phyloP scores from a whole-genome alignment of 345 rosid genomes.

The Psidium guajava region DNA sequence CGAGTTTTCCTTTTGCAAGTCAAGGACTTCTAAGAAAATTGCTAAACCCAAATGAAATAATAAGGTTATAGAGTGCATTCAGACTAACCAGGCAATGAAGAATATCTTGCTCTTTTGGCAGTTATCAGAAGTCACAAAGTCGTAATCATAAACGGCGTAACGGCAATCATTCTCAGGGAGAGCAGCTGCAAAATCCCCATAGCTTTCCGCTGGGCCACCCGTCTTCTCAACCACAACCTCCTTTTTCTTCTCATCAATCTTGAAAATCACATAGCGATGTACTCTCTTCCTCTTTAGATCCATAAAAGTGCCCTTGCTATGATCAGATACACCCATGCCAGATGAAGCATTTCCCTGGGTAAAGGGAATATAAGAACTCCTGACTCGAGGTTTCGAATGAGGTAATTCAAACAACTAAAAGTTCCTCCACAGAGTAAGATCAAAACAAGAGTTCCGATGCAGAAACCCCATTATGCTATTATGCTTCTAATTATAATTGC shows the following conservation, averaged over 20 bases:
- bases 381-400: neutral
- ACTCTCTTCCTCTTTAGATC: neutral
- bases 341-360: slow-evolving; percentile 61
- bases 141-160: neutral
- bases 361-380: neutral
- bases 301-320: slow-evolving; percentile 35
- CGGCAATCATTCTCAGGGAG: neutral
- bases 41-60: neutral
- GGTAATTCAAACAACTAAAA: neutral
- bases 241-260: neutral
- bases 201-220: neutral
- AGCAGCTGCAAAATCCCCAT: neutral
- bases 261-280: neutral
- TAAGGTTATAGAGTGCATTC: slow-evolving; percentile 19
- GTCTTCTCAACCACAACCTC: neutral
- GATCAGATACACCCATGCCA: slow-evolving; percentile 62
- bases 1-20: neutral
- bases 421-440: neutral
- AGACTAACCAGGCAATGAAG: neutral
- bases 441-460: neutral
- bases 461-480: neutral
- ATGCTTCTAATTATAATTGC: neutral
- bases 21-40: neutral
- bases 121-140: neutral
- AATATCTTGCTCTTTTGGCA: neutral